phyloP scores from a whole-genome alignment of 2,329 filamentous ascomycete species.

The Sporothrix curviconia region DNA sequence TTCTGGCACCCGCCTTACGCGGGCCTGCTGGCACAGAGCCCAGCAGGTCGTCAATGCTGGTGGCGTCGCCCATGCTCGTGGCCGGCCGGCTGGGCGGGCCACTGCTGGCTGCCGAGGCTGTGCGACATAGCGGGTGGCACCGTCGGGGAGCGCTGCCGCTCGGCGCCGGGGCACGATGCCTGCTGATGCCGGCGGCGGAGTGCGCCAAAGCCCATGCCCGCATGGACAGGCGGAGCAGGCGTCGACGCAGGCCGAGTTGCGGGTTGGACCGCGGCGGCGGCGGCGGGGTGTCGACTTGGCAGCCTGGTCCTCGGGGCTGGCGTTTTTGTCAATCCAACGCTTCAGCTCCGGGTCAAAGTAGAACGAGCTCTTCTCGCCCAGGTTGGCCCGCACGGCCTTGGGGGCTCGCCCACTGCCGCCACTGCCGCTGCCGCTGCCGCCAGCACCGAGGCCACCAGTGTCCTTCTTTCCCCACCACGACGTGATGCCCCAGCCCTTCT shows the following conservation, averaged over 20 bases:
- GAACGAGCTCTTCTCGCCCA: constrained; percentile 89
- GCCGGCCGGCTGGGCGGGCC: constrained; percentile 62
- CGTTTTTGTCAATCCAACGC: constrained; percentile 97
- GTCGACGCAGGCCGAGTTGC: constrained; percentile 45
- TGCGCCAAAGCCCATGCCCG: constrained; percentile 24
- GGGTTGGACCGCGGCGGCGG: constrained; percentile 66
- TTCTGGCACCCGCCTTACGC: constrained; percentile 59
- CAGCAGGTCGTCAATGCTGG: constrained; percentile 87
- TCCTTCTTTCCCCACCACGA: constrained; percentile 71
- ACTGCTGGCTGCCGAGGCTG: constrained; percentile 40
- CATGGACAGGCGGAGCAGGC: constrained; percentile 45
- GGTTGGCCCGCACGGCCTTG: constrained; percentile 80
- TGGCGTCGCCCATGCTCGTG: constrained; percentile 85
- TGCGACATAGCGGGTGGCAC: constrained; percentile 29
- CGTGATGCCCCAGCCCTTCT: constrained; percentile 72
- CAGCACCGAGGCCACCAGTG: constrained; percentile 41
- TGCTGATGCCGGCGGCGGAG: constrained; percentile 20
- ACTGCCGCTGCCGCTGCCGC: neutral
- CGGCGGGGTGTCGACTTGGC: constrained; percentile 74
- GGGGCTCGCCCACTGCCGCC: constrained; percentile 37
- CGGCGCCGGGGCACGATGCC: constrained; percentile 21
- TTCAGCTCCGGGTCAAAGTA: constrained; percentile 94
- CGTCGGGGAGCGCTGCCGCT: constrained; percentile 23
- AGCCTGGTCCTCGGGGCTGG: constrained; percentile 55
- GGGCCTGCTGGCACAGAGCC: constrained; percentile 63